Percentiles rank a stretch among this genome's conserved stretches.
Evolutionary conservation across 768 basidiomycete genomes (phyloP).

Genomic region (Chalciporus sphaerocephalus): DNA sequence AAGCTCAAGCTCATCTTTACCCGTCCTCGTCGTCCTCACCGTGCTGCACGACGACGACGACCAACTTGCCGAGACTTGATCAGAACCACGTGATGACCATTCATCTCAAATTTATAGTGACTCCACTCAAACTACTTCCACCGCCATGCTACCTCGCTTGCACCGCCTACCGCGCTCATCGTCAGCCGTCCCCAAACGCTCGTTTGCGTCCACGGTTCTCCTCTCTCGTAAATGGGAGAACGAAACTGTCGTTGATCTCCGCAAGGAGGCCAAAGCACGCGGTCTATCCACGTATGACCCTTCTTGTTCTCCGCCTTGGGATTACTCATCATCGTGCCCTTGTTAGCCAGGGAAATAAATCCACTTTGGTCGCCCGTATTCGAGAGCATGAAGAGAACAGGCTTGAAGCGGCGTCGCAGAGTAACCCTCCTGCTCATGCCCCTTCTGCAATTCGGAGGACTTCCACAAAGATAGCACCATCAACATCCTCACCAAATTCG

Average conservation of each 20-base stretch:
- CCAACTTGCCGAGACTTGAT: slow-evolving; percentile 2
- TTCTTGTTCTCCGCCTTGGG: neutral
- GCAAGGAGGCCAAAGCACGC: slow-evolving; percentile 50
- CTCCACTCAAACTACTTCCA: neutral
- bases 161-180: slow-evolving; percentile 11
- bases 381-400: slow-evolving; percentile 44
- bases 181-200: slow-evolving; percentile 19
- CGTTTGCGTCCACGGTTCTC: slow-evolving; percentile 52
- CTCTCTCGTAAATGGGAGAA: slow-evolving; percentile 55
- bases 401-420: slow-evolving; percentile 16
- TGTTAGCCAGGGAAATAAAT: slow-evolving; percentile 57
- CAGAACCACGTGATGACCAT: neutral
- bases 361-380: slow-evolving; percentile 50
- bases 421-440: slow-evolving; percentile 16
- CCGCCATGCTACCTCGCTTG: slow-evolving; percentile 28
- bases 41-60: slow-evolving; percentile 9
- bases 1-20: neutral
- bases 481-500: slow-evolving; percentile 25
- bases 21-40: slow-evolving; percentile 1
- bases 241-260: slow-evolving; percentile 46
- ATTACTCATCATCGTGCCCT: slow-evolving; percentile 6
- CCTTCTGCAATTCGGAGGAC: slow-evolving; percentile 24
- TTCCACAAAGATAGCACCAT: slow-evolving; percentile 20
- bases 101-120: neutral
- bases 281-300: slow-evolving; percentile 51